Evolutionary conservation across 2,329 filamentous ascomycete species (phyloP).

Genomic region (Ceratocystis diversiconidia): DNA sequence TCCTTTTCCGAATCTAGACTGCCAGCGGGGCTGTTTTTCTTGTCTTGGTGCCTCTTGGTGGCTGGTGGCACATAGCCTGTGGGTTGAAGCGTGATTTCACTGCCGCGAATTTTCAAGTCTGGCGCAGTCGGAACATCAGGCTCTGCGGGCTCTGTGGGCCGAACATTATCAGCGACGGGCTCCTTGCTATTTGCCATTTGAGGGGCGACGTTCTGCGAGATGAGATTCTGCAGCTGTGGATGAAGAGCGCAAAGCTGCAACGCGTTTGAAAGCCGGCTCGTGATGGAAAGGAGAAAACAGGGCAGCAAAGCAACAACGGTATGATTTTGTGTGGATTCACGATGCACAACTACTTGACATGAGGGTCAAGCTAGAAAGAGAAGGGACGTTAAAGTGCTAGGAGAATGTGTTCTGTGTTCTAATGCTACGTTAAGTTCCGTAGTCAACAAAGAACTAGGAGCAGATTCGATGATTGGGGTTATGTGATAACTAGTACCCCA

Average conservation of each 20-base stretch:
- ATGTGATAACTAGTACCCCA: too few relatives aligned
- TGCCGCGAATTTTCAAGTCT: slow-evolving; percentile 64
- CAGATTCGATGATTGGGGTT: too few relatives aligned
- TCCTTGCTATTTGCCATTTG: background rate
- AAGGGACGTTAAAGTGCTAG: background rate
- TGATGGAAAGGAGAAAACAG: background rate
- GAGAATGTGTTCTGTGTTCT: background rate
- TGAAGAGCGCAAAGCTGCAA: background rate
- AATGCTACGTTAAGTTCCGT: too few relatives aligned
- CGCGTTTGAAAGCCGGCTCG: background rate
- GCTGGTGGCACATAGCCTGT: slow-evolving; percentile 48
- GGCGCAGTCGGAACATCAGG: slow-evolving; percentile 41
- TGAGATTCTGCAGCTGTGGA: background rate
- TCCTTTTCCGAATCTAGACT: slow-evolving; percentile 39
- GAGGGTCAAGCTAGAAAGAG: too few relatives aligned
- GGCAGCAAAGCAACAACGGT: background rate
- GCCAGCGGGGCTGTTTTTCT: background rate
- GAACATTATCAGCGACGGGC: background rate
- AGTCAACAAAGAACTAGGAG: too few relatives aligned
- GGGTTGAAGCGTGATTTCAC: slow-evolving; percentile 60
- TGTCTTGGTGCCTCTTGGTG: slow-evolving; percentile 23
- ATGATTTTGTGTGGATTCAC: background rate
- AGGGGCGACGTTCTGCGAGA: background rate
- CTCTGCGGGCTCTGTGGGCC: background rate
- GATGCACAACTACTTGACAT: too few relatives aligned